These are phyloP conservation scores for Neoboletus subvelutipes DNA, from an alignment of 768 basidiomycete species.

Conservation along the genomic window DNA sequence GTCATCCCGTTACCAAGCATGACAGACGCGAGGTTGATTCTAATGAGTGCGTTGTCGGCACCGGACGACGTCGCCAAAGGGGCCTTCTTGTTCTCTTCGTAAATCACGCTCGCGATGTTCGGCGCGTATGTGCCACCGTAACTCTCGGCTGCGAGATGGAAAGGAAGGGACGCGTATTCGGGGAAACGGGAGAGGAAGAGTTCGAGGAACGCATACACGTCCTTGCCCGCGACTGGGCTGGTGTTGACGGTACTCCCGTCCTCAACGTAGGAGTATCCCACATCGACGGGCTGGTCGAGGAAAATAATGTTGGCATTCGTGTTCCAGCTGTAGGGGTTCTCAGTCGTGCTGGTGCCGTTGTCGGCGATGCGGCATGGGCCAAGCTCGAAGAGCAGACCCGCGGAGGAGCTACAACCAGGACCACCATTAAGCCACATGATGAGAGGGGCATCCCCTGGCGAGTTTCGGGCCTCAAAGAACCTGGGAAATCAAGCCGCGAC, in stretches of 20 bases:
- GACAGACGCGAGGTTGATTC: conserved; percentile 80
- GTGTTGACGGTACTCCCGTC: conserved; percentile 73
- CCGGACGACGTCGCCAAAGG: conserved; percentile 41
- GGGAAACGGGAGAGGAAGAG: conserved; percentile 78
- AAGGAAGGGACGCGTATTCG: conserved; percentile 64
- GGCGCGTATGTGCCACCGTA: conserved; percentile 82
- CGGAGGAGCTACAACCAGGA: conserved; percentile 69
- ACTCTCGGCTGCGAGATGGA: conserved; percentile 82
- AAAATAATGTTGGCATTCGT: conserved; percentile 59
- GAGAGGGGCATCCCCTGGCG: conserved; percentile 76
- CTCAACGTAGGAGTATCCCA: conserved; percentile 86
- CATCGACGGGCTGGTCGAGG: conserved; percentile 78
- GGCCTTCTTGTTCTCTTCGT: conserved; percentile 70
- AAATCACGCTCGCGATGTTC: conserved; percentile 80
- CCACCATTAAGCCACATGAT: conserved; percentile 91
- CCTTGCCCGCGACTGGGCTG: conserved; percentile 83
- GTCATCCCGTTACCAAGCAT: conserved; percentile 89
- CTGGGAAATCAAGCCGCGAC: conserved; percentile 35
- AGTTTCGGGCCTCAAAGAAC: conserved; percentile 85
- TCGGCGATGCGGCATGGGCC: conserved; percentile 81
- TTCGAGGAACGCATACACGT: conserved; percentile 84
- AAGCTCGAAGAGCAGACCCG: conserved; percentile 88
- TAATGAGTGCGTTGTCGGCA: conserved; percentile 45
- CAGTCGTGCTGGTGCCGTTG: conserved; percentile 64
- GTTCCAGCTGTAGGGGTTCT: conserved; percentile 88